Base-by-base conservation (phyloP, 129 eudicot species). In the Mikania micrantha region DNA sequence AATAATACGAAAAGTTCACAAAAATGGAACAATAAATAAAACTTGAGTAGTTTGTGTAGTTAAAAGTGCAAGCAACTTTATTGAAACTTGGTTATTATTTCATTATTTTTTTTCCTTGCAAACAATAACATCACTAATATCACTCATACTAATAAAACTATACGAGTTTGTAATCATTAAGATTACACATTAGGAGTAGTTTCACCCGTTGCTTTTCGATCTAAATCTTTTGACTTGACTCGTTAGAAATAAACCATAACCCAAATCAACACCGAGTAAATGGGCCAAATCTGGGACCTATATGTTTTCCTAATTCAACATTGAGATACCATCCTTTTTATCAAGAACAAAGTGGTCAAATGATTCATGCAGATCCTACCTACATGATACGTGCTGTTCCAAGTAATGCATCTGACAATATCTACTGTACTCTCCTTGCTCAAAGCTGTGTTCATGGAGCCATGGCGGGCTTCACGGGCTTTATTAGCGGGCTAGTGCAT, bases 381-480 rank as follows among this genome's bases (percentile, higher is more conserved):
- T 90, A 89, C 90, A 89, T 89, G 96, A 84, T 89, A 60, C 96
- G 96, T 39, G 96, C 96, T 16, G 82, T 89, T 64, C 96, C 96
- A 42, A 86, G 96, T 72, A 90, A 90, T 71, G 95, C 96, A 67
- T 76, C 96, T 59, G 96, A 90, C 79, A 90, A 90, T 67, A 91
- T 90, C 57, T 90, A 90, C 54, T 90, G 96, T 81, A 90, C 96
- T 31, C 94, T 90, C 59, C 96, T 90, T 77, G 96, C 96, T 78
- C 96, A 90, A 84, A 86, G 95, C 75, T 85, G 91, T 64, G 96
- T 90, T 49, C 96, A 90, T 80, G 96, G 96, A 84, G 96, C 88
- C 25, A 90, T 90, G 96, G 88, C 96, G 2, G 96, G 96, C 9
- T 90, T 60, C 71, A 86, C 96, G 2, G 96, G 96, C 64, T 86